These are phyloP conservation scores for Candida sp. DNA, from an alignment of 1,139 yeast species.

Conservation along the genomic window DNA sequence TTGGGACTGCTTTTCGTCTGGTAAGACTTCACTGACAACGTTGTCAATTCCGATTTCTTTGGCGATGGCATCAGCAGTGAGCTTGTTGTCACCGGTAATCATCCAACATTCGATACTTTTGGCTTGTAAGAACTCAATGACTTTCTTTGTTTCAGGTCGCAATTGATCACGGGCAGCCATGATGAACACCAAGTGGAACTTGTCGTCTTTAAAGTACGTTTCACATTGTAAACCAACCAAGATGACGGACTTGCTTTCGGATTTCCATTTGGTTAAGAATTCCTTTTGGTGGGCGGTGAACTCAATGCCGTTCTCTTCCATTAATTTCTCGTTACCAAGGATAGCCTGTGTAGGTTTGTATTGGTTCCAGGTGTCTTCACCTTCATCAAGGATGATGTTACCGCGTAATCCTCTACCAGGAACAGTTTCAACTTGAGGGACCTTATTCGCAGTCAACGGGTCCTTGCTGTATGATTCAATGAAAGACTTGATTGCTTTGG, in stretches of 20 bases:
- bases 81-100: constrained; percentile 71
- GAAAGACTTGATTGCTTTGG: constrained; percentile 57
- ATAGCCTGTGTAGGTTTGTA: constrained; percentile 43
- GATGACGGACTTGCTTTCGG: constrained; percentile 65
- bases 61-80: constrained; percentile 74
- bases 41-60: constrained; percentile 62
- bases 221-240: constrained; percentile 50
- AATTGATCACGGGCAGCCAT: constrained; percentile 69
- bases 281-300: constrained; percentile 26
- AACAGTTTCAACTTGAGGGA: constrained; percentile 54
- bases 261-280: constrained; percentile 57
- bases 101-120: constrained; percentile 68
- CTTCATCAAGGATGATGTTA: constrained; percentile 26
- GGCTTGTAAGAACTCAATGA: constrained; percentile 48
- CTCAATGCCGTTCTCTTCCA: constrained; percentile 46
- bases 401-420: constrained; percentile 67
- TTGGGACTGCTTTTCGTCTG: constrained; percentile 69
- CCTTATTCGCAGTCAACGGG: constrained; percentile 36
- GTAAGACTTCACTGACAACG: constrained; percentile 77
- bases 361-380: constrained; percentile 29
- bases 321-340: constrained; percentile 68
- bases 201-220: constrained; percentile 25
- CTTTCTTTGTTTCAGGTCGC: constrained; percentile 62
- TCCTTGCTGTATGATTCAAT: constrained; percentile 24
- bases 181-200: constrained; percentile 45